These are phyloP conservation scores for Aegilops speltoides DNA, from an alignment of 176 grass and related monocot genomes.

Conservation along the genomic window DNA sequence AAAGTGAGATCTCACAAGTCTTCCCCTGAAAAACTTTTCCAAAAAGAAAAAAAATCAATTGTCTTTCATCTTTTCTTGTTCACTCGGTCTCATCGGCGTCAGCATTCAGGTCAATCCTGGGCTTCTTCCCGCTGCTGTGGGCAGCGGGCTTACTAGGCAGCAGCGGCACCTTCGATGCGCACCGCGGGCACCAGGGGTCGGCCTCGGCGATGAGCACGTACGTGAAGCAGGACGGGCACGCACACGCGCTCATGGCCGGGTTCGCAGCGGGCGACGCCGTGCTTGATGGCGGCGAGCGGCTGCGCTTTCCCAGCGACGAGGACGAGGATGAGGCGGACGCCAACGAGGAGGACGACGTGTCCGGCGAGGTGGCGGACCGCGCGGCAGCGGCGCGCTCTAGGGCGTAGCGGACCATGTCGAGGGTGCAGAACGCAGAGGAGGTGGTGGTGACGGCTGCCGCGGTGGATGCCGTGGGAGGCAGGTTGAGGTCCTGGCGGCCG, in stretches of 20 bases:
- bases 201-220: constrained; percentile 56
- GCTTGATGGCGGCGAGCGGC: constrained; percentile 10
- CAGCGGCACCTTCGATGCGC: constrained; percentile 41
- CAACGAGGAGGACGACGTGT: neutral
- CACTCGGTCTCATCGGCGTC: constrained; percentile 45
- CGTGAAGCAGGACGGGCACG: constrained; percentile 64
- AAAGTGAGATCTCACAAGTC: too few species aligned
- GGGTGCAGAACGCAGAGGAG: constrained; percentile 40
- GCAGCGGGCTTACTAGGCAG: neutral
- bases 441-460: neutral
- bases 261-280: neutral
- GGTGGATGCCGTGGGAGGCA: neutral
- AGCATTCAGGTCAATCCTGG: constrained; percentile 53
- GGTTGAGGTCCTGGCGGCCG: constrained; percentile 43
- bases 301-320: constrained; percentile 44
- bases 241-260: constrained; percentile 34
- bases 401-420: constrained; percentile 59
- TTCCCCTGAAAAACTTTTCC: neutral
- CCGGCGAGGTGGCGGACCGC: neutral
- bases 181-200: constrained; percentile 61
- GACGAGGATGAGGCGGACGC: constrained; percentile 38
- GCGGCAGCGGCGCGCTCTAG: constrained; percentile 38
- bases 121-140: constrained; percentile 39
- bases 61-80: neutral
- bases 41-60: neutral